Evolutionary conservation across 2,329 filamentous ascomycete genomes (phyloP).

Genomic region (Tolypocladium pustulatum): DNA sequence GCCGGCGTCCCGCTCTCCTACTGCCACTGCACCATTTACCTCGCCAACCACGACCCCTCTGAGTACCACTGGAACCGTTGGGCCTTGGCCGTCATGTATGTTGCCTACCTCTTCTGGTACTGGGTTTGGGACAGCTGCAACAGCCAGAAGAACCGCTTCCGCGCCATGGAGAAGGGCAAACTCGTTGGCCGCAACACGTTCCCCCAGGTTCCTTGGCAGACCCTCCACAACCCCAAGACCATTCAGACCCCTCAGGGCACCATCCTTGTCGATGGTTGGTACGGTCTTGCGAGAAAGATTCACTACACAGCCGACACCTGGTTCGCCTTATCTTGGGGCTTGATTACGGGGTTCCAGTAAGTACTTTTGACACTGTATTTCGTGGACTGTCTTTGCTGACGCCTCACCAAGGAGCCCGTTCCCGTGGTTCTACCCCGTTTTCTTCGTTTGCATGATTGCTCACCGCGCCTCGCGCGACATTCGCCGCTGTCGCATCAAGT

Average conservation of each 20-base stretch:
- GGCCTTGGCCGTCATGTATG: constrained; percentile 53
- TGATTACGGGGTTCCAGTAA: constrained; percentile 38
- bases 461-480: constrained; percentile 73
- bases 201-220: constrained; percentile 84
- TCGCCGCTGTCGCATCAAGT: constrained; percentile 65
- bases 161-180: constrained; percentile 66
- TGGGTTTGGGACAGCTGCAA: constrained; percentile 90
- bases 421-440: constrained; percentile 83
- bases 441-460: constrained; percentile 73
- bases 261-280: constrained; percentile 80
- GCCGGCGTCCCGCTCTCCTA: constrained; percentile 85
- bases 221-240: constrained; percentile 67
- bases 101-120: constrained; percentile 72
- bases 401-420: constrained; percentile 51
- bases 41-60: constrained; percentile 71
- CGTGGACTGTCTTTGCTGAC: constrained; percentile 3
- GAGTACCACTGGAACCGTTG: constrained; percentile 68
- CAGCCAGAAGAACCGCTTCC: constrained; percentile 89
- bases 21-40: constrained; percentile 86
- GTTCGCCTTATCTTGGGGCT: constrained; percentile 40
- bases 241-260: constrained; percentile 65
- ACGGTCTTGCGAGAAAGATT: constrained; percentile 57
- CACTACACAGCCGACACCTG: constrained; percentile 39
- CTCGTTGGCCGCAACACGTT: constrained; percentile 65
- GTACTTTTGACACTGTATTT: neutral